Percentiles rank a stretch among this genome's conserved stretches.
phyloP scores from a whole-genome alignment of 2,329 filamentous ascomycete genomes.

The Botrytis medusae region DNA sequence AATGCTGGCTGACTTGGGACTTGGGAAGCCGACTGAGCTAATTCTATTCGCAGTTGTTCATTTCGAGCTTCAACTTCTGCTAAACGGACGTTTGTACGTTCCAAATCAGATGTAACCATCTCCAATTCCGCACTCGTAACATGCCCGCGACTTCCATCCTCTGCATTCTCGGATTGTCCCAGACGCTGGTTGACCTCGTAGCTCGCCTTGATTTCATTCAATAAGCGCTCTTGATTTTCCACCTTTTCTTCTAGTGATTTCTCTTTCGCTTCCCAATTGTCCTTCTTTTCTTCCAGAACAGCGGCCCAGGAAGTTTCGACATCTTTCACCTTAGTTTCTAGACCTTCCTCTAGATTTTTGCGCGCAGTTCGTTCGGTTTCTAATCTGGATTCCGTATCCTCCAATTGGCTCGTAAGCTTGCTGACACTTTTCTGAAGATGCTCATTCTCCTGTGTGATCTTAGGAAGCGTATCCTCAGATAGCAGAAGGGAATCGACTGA shows the following conservation, averaged over 20 bases:
- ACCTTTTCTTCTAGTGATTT: slow-evolving; percentile 88
- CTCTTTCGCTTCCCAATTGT: slow-evolving; percentile 96
- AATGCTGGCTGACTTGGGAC: slow-evolving; percentile 59
- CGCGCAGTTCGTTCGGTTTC: slow-evolving; percentile 73
- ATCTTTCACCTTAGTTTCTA: slow-evolving; percentile 81
- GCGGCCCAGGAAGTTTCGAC: slow-evolving; percentile 88
- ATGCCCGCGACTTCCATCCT: slow-evolving; percentile 58
- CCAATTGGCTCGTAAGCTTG: slow-evolving; percentile 75
- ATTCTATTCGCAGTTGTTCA: slow-evolving; percentile 84
- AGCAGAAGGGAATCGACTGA: slow-evolving; percentile 92
- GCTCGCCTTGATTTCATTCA: slow-evolving; percentile 94
- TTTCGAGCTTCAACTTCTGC: slow-evolving; percentile 93
- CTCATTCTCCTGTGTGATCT: slow-evolving; percentile 83
- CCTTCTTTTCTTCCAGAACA: slow-evolving; percentile 87
- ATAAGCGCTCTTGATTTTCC: slow-evolving; percentile 85
- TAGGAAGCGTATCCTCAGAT: slow-evolving; percentile 88
- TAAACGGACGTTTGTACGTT: slow-evolving; percentile 81
- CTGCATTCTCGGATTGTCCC: slow-evolving; percentile 66
- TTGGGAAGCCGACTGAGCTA: slow-evolving; percentile 83
- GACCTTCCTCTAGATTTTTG: slow-evolving; percentile 71
- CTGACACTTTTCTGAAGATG: slow-evolving; percentile 78
- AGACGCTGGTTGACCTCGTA: slow-evolving; percentile 95
- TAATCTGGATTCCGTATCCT: slow-evolving; percentile 77
- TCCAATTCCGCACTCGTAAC: slow-evolving; percentile 89
- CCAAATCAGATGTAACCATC: slow-evolving; percentile 87